A percentile compares a stretch with the other conserved stretches of the same genome.
These are phyloP conservation scores for Coelastrella sp. DNA, from an alignment of 139 green algal species.

Conservation along the genomic window DNA sequence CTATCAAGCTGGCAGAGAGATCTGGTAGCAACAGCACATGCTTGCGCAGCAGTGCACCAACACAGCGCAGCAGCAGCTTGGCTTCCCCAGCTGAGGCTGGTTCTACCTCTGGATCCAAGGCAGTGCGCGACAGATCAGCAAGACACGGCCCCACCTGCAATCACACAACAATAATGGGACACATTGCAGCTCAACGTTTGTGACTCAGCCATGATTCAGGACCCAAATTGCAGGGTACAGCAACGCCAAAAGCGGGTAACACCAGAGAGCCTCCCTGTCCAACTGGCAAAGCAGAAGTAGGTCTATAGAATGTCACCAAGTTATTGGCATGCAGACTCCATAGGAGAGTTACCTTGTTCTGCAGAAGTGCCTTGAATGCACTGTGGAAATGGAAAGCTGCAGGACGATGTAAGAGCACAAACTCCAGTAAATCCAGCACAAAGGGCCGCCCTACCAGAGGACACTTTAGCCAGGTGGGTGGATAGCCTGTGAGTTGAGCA, in stretches of 20 bases:
- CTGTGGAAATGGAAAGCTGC: constrained; percentile 66
- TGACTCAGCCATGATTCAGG: neutral
- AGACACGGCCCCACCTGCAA: constrained; percentile 64
- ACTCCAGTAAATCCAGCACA: constrained; percentile 86
- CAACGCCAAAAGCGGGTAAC: neutral
- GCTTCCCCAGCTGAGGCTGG: constrained; percentile 52
- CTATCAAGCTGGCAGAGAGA: constrained; percentile 54
- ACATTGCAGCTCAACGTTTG: neutral
- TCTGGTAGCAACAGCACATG: constrained; percentile 57
- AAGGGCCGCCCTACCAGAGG: constrained; percentile 71
- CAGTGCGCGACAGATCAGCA: constrained; percentile 59
- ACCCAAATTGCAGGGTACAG: neutral
- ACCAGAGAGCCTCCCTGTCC: too few species aligned
- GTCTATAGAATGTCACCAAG: too few species aligned
- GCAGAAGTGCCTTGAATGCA: constrained; percentile 60
- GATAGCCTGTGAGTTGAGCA: neutral
- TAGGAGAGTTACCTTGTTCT: constrained; percentile 60
- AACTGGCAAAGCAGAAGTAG: too few species aligned
- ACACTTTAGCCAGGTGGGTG: constrained; percentile 50
- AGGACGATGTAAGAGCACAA: constrained; percentile 74
- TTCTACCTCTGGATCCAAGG: constrained; percentile 62
- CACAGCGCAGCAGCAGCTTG: constrained; percentile 66
- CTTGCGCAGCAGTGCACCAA: constrained; percentile 62
- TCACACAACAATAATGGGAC: neutral
- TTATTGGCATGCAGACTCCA: neutral